phyloP scores from a whole-genome alignment of 1,284 basidiomycete species.

The Trametes sp. region DNA sequence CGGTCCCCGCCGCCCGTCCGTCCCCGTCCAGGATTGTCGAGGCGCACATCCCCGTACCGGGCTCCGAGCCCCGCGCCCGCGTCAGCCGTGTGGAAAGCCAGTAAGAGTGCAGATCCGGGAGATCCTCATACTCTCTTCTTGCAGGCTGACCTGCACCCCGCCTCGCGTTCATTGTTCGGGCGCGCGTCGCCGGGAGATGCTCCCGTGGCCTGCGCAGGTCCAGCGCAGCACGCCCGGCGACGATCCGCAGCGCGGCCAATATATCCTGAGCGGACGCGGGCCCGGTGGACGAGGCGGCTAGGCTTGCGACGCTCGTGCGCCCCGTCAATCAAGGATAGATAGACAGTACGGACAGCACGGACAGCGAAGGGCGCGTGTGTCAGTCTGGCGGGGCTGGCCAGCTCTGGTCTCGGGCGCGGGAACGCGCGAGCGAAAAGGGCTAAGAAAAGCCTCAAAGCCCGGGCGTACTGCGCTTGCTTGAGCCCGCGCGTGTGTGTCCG shows the following conservation, averaged over 20 bases:
- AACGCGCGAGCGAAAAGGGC: neutral
- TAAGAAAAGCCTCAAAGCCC: neutral
- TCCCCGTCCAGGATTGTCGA: neutral
- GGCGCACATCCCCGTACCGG: slow-evolving; percentile 13
- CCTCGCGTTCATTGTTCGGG: neutral
- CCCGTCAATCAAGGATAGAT: slow-evolving; percentile 4
- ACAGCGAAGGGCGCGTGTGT: neutral
- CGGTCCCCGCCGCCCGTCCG: neutral
- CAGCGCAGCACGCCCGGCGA: neutral
- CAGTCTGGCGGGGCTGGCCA: slow-evolving; percentile 7
- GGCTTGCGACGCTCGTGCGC: neutral
- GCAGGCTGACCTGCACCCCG: too few species aligned
- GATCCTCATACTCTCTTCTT: too few species aligned
- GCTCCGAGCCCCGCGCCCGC: neutral
- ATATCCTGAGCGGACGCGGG: neutral
- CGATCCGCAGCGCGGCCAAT: slow-evolving; percentile 4
- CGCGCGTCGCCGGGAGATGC: neutral
- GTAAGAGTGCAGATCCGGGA: too few species aligned
- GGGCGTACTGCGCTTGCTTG: neutral
- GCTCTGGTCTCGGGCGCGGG: slow-evolving; percentile 9
- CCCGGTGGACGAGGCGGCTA: neutral
- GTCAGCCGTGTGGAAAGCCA: too few species aligned
- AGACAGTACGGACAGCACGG: neutral
- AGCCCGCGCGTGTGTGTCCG: neutral
- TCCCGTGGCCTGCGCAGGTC: neutral